Conservation (phyloP, 2,329 filamentous ascomycete genomes). For the Elsinoe perseae region DNA sequence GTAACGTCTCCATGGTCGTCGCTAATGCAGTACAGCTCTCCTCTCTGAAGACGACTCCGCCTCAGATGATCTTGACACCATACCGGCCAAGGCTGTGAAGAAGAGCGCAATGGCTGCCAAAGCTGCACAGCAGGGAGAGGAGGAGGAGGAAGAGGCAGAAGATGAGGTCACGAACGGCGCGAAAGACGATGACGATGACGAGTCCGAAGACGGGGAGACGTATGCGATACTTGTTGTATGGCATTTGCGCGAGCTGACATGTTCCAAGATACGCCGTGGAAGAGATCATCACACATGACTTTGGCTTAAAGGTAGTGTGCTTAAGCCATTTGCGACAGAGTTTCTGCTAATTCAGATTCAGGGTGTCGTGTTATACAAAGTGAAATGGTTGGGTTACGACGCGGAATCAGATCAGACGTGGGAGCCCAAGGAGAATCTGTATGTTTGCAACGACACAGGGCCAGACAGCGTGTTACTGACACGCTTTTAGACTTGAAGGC, state of each 20-base stretch:
- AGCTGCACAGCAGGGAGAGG: conserved; percentile 25
- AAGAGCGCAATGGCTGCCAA: conserved; percentile 20
- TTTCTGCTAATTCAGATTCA: conserved; percentile 24
- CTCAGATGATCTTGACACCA: conserved; percentile 16
- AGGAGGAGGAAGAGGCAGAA: conserved; percentile 23
- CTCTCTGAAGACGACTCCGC: not conserved
- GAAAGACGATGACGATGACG: conserved; percentile 29
- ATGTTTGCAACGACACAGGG: conserved; percentile 22
- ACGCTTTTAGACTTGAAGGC: conserved; percentile 24
- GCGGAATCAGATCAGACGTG: conserved; percentile 64
- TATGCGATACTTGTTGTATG: conserved; percentile 39
- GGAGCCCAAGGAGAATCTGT: conserved; percentile 71
- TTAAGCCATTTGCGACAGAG: not conserved
- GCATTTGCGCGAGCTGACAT: conserved; percentile 24
- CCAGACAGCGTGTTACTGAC: not conserved
- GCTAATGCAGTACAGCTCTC: not conserved
- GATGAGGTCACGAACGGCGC: conserved; percentile 24
- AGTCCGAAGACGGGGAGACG: conserved; percentile 37
- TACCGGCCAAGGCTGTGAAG: conserved; percentile 13
- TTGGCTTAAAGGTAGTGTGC: conserved; percentile 34
- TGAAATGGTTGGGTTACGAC: conserved; percentile 76
- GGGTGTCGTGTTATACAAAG: conserved; percentile 54
- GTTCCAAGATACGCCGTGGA: conserved; percentile 62
- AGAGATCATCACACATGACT: conserved; percentile 59
- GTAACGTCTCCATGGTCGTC: not conserved